Base-by-base conservation (phyloP, 164 flowering plant genomes). In the Macadamia integrifolia region DNA sequence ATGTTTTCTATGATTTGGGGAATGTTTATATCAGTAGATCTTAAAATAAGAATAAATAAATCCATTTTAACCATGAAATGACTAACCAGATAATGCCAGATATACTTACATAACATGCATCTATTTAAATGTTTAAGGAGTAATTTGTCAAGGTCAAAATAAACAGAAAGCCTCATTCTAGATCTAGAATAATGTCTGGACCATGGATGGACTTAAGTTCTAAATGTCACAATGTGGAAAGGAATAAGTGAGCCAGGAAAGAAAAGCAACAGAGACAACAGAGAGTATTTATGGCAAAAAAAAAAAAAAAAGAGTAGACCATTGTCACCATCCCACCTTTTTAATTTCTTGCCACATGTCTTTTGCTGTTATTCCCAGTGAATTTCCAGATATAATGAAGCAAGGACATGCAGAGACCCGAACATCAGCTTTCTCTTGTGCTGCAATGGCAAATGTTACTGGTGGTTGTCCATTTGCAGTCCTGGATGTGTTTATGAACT, bases 291-390 rank as follows among this genome's bases (percentile, higher is more conserved):
- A 23, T 14, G 58, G 31, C 60, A 72, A 57, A 44, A 43, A 69
- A 42, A 65, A 4, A 1, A 12, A 18, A 29, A 49, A 62, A 49
- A 11, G 30, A 56, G 48, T 58, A 44, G 62, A 35, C 40, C 40
- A 35, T 35, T 35, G 40, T 35, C 40, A 60, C 14, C 17, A 58
- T 61, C 72, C 44, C 62, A 91, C 98, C 94, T 88, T 82, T 79
- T 84, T 87, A 66, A 94, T 78, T 77, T 84, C 88, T 59, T 76
- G 69, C 98, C 98, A 94, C 93, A 94, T 86, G 30, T 88, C 92
- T 64, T 84, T 80, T 65, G 98, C 97, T 61, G 92, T 84, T 53
- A 88, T 65, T 17, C 92, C 89, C 10, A 70, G 59, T 5, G 84
- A 79, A 70, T 78, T 80, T 60, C 95, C 97, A 50, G 95, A 80